Evolutionary conservation across 306 rosid genomes (phyloP), one percentile per base, ranked within the genome.

Genomic region (Cucumis melo): DNA sequence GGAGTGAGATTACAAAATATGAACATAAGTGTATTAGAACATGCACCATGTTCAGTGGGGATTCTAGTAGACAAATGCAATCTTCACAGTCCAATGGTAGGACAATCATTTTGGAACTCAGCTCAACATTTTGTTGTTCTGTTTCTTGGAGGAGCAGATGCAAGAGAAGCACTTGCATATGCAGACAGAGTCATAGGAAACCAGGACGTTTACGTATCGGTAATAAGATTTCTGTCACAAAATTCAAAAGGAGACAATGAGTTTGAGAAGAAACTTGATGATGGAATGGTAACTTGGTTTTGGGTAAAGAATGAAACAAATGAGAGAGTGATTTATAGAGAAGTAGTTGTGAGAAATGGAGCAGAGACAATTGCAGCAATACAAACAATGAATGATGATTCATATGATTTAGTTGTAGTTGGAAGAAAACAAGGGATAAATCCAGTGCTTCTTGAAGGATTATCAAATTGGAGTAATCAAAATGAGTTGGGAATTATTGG

Each of bases 11-110:
- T 75, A 19, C 54, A 79, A 13, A 12, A 65, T 10, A 82, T 86
- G 19, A 84, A 88, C 59, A 36, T 71, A 7, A 79, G 82, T 46
- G 86, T 93, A 3, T 17, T 91, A 7, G 61, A 77, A 0, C 83
- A 87, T 19, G 90, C 98, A 0, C 98, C 98, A 60, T 93, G 97
- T 64, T 87, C 98, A 0, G 81, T 91, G 7, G 98, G 89, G n/a
- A 78, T 93, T 48, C 78, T 93, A 5, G 90, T 91, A 5, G 93
- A 93, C 42, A 90, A 84, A 54, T 82, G 87, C n/a, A 29, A 34
- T 57, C 36, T 82, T 13, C 64, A 76, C 10, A 73, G 13, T 24
- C 57, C 58, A 3, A 0, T 36, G 11, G 0, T 59, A 0, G 72
- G 84, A 0, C 17, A 19, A 34, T 63, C 83, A 1, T 55, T 73